Conservation (phyloP, 306 rosid species). For the Vigna mungo region DNA sequence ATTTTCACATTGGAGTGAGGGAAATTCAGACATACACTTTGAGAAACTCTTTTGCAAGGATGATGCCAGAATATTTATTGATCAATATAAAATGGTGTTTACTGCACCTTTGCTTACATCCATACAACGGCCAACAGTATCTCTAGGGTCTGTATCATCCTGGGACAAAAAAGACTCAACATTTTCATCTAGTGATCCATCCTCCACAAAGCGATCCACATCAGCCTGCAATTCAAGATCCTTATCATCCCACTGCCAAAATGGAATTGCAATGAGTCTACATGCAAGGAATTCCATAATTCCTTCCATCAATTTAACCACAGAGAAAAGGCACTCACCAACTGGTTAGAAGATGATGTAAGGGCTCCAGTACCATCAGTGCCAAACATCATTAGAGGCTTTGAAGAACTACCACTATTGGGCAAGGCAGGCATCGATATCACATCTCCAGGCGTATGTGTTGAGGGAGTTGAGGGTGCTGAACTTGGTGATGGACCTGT, state of each 20-base stretch:
- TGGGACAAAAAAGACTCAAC: slow-evolving; percentile 98
- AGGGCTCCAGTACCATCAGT: slow-evolving; percentile 84
- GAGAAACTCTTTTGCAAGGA: slow-evolving; percentile 41
- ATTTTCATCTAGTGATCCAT: slow-evolving; percentile 93
- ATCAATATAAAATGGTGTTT: slow-evolving; percentile 47
- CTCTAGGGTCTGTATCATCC: slow-evolving; percentile 96
- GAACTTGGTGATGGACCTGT: slow-evolving; percentile 98
- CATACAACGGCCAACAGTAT: slow-evolving; percentile 90
- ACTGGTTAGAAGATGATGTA: slow-evolving; percentile 91
- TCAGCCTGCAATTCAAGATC: slow-evolving; percentile 99
- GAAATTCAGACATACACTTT: slow-evolving; percentile 40
- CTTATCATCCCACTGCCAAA: slow-evolving; percentile 99
- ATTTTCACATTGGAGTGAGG: slow-evolving; percentile 11
- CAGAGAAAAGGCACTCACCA: slow-evolving; percentile 68
- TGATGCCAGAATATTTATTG: slow-evolving; percentile 40
- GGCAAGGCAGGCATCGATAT: slow-evolving; percentile 96
- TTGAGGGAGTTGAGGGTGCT: slow-evolving; percentile 98
- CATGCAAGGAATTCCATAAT: slow-evolving; percentile 61
- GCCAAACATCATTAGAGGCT: slow-evolving; percentile 87
- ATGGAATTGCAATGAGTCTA: slow-evolving; percentile 87
- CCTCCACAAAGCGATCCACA: slow-evolving; percentile 96
- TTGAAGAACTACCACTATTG: slow-evolving; percentile 85
- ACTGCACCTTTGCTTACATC: slow-evolving; percentile 96
- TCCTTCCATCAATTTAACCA: slow-evolving; percentile 58
- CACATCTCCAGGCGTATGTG: slow-evolving; percentile 98